Evolutionary conservation across 2,329 filamentous ascomycete species (phyloP).

Genomic region (Penicillium aurantiogriseum): DNA sequence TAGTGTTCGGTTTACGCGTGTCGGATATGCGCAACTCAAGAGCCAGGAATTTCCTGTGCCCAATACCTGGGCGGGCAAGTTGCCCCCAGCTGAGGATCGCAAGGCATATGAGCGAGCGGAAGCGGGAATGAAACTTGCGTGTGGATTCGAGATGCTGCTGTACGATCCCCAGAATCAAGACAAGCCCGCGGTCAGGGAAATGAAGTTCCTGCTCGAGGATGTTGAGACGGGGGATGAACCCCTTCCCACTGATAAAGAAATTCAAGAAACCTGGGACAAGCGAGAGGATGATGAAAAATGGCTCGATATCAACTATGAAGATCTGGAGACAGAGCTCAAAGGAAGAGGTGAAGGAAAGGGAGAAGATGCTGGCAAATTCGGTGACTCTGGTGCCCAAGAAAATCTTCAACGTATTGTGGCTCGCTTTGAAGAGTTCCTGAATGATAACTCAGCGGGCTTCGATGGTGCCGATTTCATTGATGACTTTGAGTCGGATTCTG

Average conservation of each 20-base stretch:
- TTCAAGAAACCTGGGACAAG: constrained; percentile 62
- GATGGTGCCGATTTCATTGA: constrained; percentile 71
- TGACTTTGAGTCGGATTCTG: constrained; percentile 68
- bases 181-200: constrained; percentile 68
- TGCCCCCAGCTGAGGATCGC: constrained; percentile 45
- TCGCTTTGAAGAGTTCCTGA: constrained; percentile 87
- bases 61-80: constrained; percentile 53
- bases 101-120: constrained; percentile 54
- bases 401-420: constrained; percentile 87
- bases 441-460: constrained; percentile 75
- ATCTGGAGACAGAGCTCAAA: constrained; percentile 78
- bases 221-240: constrained; percentile 67
- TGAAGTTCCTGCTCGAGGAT: constrained; percentile 74
- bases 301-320: constrained; percentile 87
- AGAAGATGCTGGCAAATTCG: constrained; percentile 39
- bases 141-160: constrained; percentile 86
- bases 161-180: constrained; percentile 66
- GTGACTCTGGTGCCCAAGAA: constrained; percentile 46
- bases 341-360: constrained; percentile 49
- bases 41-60: constrained; percentile 75
- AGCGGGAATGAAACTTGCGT: constrained; percentile 83
- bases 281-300: constrained; percentile 83
- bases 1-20: constrained; percentile 79
- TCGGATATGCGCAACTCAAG: constrained; percentile 85
- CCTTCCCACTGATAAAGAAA: constrained; percentile 72